Evolutionary conservation across 2,329 filamentous ascomycete genomes (phyloP), one percentile per base, ranked within the genome.

Genomic region (Diplodia intermedia): DNA sequence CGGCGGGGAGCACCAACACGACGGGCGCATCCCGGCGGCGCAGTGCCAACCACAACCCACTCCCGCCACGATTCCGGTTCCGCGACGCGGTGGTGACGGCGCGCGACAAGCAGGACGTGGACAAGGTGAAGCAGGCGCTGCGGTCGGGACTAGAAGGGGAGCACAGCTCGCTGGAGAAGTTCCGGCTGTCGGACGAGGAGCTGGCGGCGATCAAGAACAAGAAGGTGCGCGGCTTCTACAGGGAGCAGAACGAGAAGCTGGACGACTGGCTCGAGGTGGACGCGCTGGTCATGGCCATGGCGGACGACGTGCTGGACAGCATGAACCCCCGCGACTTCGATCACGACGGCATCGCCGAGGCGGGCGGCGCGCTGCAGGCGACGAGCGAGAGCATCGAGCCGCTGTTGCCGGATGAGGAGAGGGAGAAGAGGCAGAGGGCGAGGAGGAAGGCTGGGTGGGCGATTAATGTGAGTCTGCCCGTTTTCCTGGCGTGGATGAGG

Each of bases 201-300:
- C 74, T 88, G 52, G 86, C 86, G 75, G 73, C 72, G 8, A 84
- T 87, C 69, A 81, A 82, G 72, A 81, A 83, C 68, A 86, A 86
- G 73, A 82, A 82, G 54, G 72, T 88, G n/a, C 79, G 83, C 18
- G 71, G 75, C 3, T 88, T 86, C 72, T 88, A 88, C 75, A 79
- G 85, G 70, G 77, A 78, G 15, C 86, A 87, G 71, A 88, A 88
- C 70, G 77, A 80, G 11, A 76, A 82, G 1, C 73, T 88, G 12
- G 84, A 88, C 69, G 85, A 87, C 70, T 87, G 85, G 86, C 75
- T 86, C 12, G 85, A 88, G 73, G 85, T 88, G 40, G 86, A 88
- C 74, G 82, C 84, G 43, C 79, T 87, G 7, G 86, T 88, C 53
- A 82, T 82, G 70, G 81, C 82, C 29, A 79, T 88, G 49, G 84